Base-by-base conservation (phyloP, 768 basidiomycete genomes). In the Chalciporus pseudorubinellus region DNA sequence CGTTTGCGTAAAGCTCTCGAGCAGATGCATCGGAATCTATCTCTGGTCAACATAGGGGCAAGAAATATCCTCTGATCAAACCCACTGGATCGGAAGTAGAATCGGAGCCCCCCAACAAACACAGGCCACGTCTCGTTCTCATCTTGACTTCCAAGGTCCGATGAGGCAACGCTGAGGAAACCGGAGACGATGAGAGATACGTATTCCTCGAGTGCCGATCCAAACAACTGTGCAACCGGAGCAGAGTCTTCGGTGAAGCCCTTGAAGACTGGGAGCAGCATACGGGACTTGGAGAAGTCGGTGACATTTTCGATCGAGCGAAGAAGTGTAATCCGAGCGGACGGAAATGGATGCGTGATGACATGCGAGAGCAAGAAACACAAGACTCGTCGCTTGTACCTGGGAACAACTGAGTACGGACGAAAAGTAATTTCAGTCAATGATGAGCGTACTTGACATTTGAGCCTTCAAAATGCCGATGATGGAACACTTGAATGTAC, bases 301-400 rank as follows among this genome's bases (percentile, higher is more conserved):
- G 73, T 57, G 14, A 83, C 69, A 7, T 63, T 62, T 44, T 69
- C 61, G 10, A 82, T 49, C 29, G 73, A 69, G 5, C 57, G 69
- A 16, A 98, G 73, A 0, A 98, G 68, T 11, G 71, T 62, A 11
- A 80, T 62, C 53, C 84, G 81, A 16, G 79, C 75, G 1, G 60
- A 51, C 3, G 78, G 67, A 3, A 79, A 62, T 2, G 74, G 68
- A 56, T 87, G 78, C 4, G 81, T 78, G 42, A 78, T 76, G 56
- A 87, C 74, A 64, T 98, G 95, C 2, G 94, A 94, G 6, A 90
- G 71, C 0, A 97, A 67, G 66, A 80, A 93, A 62, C 86, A 91
- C 38, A 90, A 61, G 39, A 94, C 71, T 12, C 84, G 79, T 53
- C 80, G 79, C 62, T 83, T 89, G 67, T 85, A 84, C 48, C 91